phyloP scores from a whole-genome alignment of 352 stramenopile genomes.

The Phytophthora palmivora region DNA sequence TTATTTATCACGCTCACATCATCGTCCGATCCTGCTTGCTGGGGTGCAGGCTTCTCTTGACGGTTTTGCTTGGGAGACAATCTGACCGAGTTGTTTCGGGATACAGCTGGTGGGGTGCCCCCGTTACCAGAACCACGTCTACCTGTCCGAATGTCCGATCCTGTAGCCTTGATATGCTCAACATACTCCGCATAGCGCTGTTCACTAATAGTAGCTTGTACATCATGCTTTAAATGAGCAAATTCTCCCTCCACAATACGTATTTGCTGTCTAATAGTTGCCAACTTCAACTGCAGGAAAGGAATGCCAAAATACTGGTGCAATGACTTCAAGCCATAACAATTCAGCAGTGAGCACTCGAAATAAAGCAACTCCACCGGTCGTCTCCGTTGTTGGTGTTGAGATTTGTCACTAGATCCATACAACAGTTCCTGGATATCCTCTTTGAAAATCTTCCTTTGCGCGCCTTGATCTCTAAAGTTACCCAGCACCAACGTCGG shows the following conservation, averaged over 20 bases:
- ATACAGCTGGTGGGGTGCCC: conserved; percentile 16
- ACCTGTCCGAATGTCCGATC: conserved; percentile 84
- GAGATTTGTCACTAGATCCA: conserved; percentile 38
- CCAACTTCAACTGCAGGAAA: conserved; percentile 84
- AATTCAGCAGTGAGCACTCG: conserved; percentile 85
- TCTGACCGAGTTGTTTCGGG: conserved; percentile 21
- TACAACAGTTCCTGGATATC: conserved; percentile 85
- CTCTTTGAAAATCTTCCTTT: conserved; percentile 88
- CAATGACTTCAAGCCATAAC: conserved; percentile 84
- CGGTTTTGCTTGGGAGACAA: conserved; percentile 7
- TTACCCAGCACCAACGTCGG: conserved; percentile 85
- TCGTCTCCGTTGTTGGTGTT: conserved; percentile 48
- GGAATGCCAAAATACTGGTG: conserved; percentile 89
- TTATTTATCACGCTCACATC: conserved; percentile 32
- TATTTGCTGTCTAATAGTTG: conserved; percentile 80
- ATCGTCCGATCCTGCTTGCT: conserved; percentile 17
- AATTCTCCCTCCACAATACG: conserved; percentile 78
- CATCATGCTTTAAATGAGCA: conserved; percentile 70
- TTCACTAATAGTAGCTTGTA: conserved; percentile 74
- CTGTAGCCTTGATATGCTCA: conserved; percentile 68
- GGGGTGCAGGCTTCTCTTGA: neutral
- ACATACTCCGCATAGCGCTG: conserved; percentile 83
- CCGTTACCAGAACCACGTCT: conserved; percentile 28
- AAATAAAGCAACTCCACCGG: conserved; percentile 83
- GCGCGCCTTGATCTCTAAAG: conserved; percentile 69